Base-by-base conservation (phyloP, 1,284 basidiomycete species). In the Ganoderma resinaceum region DNA sequence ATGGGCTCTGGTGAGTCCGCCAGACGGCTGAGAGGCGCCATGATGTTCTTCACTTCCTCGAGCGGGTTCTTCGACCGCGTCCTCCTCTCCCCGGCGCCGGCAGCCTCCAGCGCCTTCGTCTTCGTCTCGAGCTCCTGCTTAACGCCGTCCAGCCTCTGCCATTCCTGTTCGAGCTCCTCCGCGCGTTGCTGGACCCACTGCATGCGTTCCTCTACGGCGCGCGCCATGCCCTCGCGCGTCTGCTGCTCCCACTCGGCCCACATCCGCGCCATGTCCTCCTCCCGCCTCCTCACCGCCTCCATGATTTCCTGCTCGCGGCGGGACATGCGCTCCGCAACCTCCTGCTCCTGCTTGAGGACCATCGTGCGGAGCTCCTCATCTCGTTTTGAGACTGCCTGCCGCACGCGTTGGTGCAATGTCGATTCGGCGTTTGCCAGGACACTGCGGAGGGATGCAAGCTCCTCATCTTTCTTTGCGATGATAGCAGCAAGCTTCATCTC, bases 1-100 rank as follows among this genome's bases (percentile, higher is more conserved):
- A 76, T 65, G 38, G 70, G 64, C 29, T 81, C 78, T 4, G 72
- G 67, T 33, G 73, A 67, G 20, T 80, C 78, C 26, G 81, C 76
- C 35, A 85, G 78, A 35, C 84, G 84, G 55, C 80, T 79, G 14
- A 86, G 81, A 1, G 89, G 88, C 14, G 85, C 84, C 9, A 90
- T 82, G 23, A 91, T 79, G 72, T 92, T 92, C 80, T 90, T 90
- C 43, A 93, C 89, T 77, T 93, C 91, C 74, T 93, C 91, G 6
- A 92, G 79, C 6, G 91, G 90, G 1, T 82, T 84, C 76, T 90
- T 90, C 63, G 86, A 85, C 75, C 83, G 85, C 5, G 82, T 82
- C n/a, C 83, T 84, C 62, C 64, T 68, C 69, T 78, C 78, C 49
- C 66, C n/a, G 11, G 66, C 58, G 23, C 63, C 23, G 59, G 64